Base-by-base conservation (phyloP, 176 grass and related monocot genomes). In the Triticum monococcum region DNA sequence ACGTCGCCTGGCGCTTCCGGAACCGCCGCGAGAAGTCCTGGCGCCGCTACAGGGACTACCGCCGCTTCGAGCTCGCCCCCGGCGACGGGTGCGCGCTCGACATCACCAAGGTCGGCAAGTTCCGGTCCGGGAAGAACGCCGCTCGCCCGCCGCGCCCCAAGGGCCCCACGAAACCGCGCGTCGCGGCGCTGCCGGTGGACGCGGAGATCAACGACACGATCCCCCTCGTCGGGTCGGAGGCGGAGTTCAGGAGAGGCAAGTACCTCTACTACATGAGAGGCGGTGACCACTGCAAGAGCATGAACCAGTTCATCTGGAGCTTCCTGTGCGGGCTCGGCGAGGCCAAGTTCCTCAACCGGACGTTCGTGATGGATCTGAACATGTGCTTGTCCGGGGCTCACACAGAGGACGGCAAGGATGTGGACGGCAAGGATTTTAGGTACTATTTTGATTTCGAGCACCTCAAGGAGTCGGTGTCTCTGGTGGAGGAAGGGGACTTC, bases 371-470 rank as follows among this genome's bases (percentile, higher is more conserved):
- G 79, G 93, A 98, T 87, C 57, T 98, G 46, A 92, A 79, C 72
- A 48, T 98, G 13, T 98, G 96, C 81, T 79, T 98, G 62, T 95
- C 96, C 10, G 91, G 90, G 31, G 84, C 90, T 0, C 90, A 98
- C 57, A 98, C 89, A 0, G 88, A 87, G 11, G 91, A 91, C n/a
- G 96, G 93, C 3, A 90, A 90, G 75, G 91, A 95, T 31, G 93
- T 94, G 46, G 90, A 98, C 65, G 93, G 88, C 0, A 98, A 95
- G 72, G 96, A 98, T 90, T 96, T 98, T 61, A 85, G 93, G 60
- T 98, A 86, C 75, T 98, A 98, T 43, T 98, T 98, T 13, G 96
- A 98, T 89, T 98, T 94, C 13, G 96, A 98, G 75, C 96, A 98
- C 79, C 74, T 98, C 32, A 98, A 95, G 87, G 93, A 98, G 92